Base-by-base conservation (phyloP, 129 eudicot genomes). In the Lactuca saligna region DNA sequence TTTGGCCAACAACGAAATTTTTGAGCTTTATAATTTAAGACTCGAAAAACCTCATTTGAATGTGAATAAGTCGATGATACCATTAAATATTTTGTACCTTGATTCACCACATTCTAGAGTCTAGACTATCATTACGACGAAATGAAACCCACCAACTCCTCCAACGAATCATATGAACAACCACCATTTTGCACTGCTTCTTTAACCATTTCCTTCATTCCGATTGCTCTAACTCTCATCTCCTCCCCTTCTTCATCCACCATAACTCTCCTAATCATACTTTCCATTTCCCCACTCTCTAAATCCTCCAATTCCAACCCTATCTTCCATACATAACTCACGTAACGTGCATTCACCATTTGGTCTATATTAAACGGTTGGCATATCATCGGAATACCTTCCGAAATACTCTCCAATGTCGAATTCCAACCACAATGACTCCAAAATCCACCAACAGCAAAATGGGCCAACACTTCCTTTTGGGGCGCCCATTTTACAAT, bases 391-490 rank as follows among this genome's bases (percentile, higher is more conserved):
- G 81, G 85, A 71, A 82, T 82, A 13, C 82, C 85, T 44, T 71
- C 82, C 13, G 77, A 69, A 14, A 82, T 75, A 31, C 85, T 79
- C 31, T 85, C 83, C 54, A 85, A 32, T 2, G 66, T 79, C 4
- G 91, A 85, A 12, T 85, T 86, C 88, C 85, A 80, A 3, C 88
- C 91, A 59, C 88, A 77, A 50, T 86, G 88, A 65, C 80, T 83
- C 88, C 82, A 80, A 64, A 86, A 82, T 2, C 84, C 83, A 35
- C 85, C 86, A 56, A 82, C 74, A 4, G 86, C 77, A 8, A 4
- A 54, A 80, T 80, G 88, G 9, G 91, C 83, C 69, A 86, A 57
- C 6, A 78, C 88, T 13, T 78, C 66, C 63, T 75, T 78, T 32
- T 86, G 88, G 2, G 88, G 88, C 7, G 84, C 82, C 95, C 87